Evolutionary conservation across 2,329 filamentous ascomycete genomes (phyloP), one percentile per base, ranked within the genome.

Genomic region (Grosmannia huntii): DNA sequence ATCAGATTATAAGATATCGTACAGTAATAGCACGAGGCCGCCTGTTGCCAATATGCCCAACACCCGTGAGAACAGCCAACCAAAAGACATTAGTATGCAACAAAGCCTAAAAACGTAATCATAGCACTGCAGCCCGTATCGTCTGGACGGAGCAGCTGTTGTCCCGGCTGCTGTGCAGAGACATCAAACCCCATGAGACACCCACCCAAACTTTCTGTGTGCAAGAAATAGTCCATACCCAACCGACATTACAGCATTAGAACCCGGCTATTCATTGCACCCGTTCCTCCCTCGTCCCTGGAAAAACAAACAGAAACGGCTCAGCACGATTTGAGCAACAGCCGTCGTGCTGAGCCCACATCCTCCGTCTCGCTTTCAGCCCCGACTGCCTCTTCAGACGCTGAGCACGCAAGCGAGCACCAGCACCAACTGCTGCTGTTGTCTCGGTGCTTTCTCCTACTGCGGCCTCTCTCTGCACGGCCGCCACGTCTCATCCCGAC

Each of bases 241-340:
- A 56, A 56, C 54, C 54, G n/a, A 53, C 50, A 56, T 56, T 56
- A 56, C 52, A 25, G 48, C 54, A 56, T 56, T 56, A 56, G 11
- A 49, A 33, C 54, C 50, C 50, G 28, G 28, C 50, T 21, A 53
- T 36, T 21, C 27, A 36, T 44, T 44, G 28, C 50, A 28, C 27
- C 49, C 23, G 5, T 27, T 21, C 19, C 28, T 14, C 28, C 27
- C 14, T 44, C 41, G 19, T 28, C 12, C 28, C n/a, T 7, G 12
- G 16, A 9, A 38, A 19, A 53, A 53, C n/a, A 23, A 38, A 41
- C 12, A n/a, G 31, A 53, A 31, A 53, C 19, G 5, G 19, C 31
- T 41, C 23, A 54, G 31, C 52, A 16, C 6, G n/a, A 27, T 21
- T 41, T 53, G 19, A 23, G 33, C 27, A 36, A 49, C n/a, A 56